A percentile compares a stretch with the other conserved stretches of the same genome.
These are phyloP conservation scores for Kwoniella sp. DNA, from an alignment of 768 basidiomycete genomes.

Conservation along the genomic window DNA sequence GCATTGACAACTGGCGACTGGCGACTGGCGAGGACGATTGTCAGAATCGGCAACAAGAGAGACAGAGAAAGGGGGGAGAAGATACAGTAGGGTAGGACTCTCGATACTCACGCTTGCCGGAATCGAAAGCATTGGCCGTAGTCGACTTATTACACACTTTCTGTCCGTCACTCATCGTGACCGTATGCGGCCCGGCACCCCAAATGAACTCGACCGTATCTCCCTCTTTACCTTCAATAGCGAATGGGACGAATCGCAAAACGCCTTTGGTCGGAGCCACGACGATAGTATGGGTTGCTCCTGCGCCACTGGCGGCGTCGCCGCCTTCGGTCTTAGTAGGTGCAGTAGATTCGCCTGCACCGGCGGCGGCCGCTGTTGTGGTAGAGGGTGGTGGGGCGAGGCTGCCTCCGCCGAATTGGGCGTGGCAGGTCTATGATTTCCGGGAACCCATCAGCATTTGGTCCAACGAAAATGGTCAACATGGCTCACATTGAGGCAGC, in stretches of 20 bases:
- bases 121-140: constrained; percentile 32
- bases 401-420: constrained; percentile 12
- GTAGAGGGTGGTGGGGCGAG: not conserved
- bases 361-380: not conserved
- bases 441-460: not conserved
- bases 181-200: constrained; percentile 40
- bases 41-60: too few relatives aligned
- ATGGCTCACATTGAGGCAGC: constrained; percentile 12
- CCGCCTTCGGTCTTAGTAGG: constrained; percentile 2
- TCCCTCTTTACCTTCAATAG: constrained; percentile 31
- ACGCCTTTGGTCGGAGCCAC: constrained; percentile 46
- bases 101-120: constrained; percentile 46
- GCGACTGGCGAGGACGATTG: too few relatives aligned
- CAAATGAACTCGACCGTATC: constrained; percentile 39
- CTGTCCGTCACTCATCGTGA: constrained; percentile 23
- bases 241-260: constrained; percentile 45
- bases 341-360: not conserved
- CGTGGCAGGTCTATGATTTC: constrained; percentile 3
- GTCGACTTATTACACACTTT: constrained; percentile 46
- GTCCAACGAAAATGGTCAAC: too few relatives aligned
- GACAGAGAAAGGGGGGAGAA: too few relatives aligned
- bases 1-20: too few relatives aligned
- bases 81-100: too few relatives aligned
- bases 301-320: not conserved
- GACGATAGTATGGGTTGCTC: constrained; percentile 36